Base-by-base conservation (phyloP, 805 yeast species). In the Myxozyma udenii region DNA sequence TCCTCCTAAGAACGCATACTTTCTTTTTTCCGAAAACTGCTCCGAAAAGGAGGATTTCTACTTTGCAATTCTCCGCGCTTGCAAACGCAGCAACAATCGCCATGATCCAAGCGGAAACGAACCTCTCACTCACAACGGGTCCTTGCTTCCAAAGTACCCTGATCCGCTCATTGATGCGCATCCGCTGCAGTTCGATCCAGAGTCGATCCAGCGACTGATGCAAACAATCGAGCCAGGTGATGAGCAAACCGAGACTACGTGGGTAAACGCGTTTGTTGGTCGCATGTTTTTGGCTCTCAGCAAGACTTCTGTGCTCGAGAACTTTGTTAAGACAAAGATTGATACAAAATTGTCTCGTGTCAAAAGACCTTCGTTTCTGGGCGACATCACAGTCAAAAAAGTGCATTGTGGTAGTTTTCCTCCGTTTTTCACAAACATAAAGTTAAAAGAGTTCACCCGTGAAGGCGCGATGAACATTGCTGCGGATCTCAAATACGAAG, bases 1-100 rank as follows among this genome's bases (percentile, higher is more conserved):
- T 22, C 53, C 67, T 2, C 74, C 76, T 1, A 61, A 64, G n/a
- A 61, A 62, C 50, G 65, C 76, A 4, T 78, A 78, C 61, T 91
- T 78, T 66, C 68, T 91, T 2, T 87, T 88, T 66, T 78, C 84
- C 40, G 95, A 88, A 60, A 76, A 81, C 44, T 87, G 89, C 60
- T 77, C 77, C 50, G 89, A 84, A 42, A 91, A 91, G 63, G 98
- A 93, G 67, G 96, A 91, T 66, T 83, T 96, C 85, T 93, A 91
- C 66, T 89, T 88, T 68, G 82, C 87, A 0, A 72, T 93, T 48
- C 74, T 91, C n/a, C 74, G 83, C 50, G 95, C 95, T 0, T 78
- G 91, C 0, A 85, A 84, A 53, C 68, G 52, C 9, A 14, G 28
- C n/a, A 6, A 26, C 23, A 9, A 18, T 24, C 24, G 41, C 33